Conservation (phyloP, 768 basidiomycete genomes). For the Candolleomyces aberdarensis region DNA sequence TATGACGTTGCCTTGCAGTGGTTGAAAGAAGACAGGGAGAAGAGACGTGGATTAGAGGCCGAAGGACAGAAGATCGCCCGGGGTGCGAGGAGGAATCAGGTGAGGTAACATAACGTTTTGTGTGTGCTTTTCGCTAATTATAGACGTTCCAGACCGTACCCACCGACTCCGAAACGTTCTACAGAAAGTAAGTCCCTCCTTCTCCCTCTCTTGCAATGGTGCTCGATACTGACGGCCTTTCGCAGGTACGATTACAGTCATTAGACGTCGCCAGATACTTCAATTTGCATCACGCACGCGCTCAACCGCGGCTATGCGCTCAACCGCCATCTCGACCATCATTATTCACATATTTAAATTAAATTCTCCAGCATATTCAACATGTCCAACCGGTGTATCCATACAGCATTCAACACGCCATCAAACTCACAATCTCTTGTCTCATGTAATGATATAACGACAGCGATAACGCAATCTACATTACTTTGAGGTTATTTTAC, state of each 20-base stretch:
- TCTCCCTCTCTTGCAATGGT: neutral
- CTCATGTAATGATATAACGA: too few relatives aligned
- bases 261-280: slow-evolving; percentile 11
- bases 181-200: slow-evolving; percentile 63
- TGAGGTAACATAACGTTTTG: slow-evolving; percentile 23
- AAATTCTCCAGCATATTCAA: too few relatives aligned
- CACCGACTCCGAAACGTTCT: slow-evolving; percentile 81
- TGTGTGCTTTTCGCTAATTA: slow-evolving; percentile 9
- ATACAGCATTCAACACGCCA: too few relatives aligned
- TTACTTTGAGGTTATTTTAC: too few relatives aligned
- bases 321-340: too few relatives aligned
- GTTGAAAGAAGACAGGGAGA: slow-evolving; percentile 80
- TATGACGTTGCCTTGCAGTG: slow-evolving; percentile 80
- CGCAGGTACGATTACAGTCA: slow-evolving; percentile 44
- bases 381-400: too few relatives aligned
- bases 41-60: slow-evolving; percentile 56
- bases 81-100: slow-evolving; percentile 59
- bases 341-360: too few relatives aligned
- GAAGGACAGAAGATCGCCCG: slow-evolving; percentile 49
- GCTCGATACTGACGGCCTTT: neutral
- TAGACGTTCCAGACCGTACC: slow-evolving; percentile 45
- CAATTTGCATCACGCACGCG: too few relatives aligned
- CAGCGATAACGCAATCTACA: too few relatives aligned
- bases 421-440: too few relatives aligned
- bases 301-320: too few relatives aligned